Conservation (phyloP, 257 asterid species). For the Anisodus tanguticus region DNA sequence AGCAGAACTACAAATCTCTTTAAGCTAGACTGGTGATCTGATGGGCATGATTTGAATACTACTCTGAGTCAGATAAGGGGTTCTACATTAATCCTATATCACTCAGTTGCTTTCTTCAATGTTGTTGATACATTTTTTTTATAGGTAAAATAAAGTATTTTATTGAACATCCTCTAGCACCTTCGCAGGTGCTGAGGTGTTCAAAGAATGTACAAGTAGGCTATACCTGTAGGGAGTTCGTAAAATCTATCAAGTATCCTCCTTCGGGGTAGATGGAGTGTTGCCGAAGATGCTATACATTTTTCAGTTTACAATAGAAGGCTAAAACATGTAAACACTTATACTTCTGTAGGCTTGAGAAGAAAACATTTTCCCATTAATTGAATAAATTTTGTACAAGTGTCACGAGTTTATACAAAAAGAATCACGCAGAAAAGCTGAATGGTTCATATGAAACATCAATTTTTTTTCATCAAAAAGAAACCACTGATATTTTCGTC, state of each 20-base stretch:
- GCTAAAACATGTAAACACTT: no score
- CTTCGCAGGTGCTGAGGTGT: neutral
- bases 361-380: no score
- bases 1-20: neutral
- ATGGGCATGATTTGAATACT: neutral
- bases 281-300: neutral
- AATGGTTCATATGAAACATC: neutral
- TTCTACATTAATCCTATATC: neutral
- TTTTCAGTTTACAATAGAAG: neutral
- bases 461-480: conserved; percentile 15
- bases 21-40: neutral
- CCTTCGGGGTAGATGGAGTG: neutral
- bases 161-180: neutral
- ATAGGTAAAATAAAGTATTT: neutral
- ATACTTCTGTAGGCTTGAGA: no score
- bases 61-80: neutral
- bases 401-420: no score
- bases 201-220: neutral
- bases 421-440: neutral
- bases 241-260: neutral
- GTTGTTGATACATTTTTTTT: neutral
- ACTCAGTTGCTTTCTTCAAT: conserved; percentile 4
- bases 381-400: no score
- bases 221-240: neutral
- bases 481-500: conserved; percentile 29